Conservation (phyloP, 305 asterid species). For the Fraxinus nigra region DNA sequence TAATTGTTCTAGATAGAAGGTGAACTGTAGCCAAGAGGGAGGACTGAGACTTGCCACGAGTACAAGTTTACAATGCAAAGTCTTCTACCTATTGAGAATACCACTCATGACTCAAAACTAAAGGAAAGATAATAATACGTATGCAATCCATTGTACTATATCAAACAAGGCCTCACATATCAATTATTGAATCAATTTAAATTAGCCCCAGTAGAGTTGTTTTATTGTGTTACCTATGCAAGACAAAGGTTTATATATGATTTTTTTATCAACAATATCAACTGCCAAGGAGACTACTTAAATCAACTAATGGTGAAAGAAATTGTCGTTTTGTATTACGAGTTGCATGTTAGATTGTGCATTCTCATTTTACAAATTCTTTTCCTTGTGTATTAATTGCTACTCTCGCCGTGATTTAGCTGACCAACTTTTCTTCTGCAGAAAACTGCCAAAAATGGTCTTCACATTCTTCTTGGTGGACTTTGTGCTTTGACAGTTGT, state of each 20-base stretch:
- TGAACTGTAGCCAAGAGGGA: neutral
- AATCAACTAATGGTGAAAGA: neutral
- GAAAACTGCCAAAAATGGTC: slow-evolving; percentile 83
- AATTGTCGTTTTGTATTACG: slow-evolving; percentile 1
- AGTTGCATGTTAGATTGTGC: neutral
- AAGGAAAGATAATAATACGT: neutral
- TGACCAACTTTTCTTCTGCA: slow-evolving; percentile 37
- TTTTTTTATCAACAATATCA: neutral
- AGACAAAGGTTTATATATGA: neutral
- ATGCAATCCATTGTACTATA: neutral
- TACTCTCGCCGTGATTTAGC: slow-evolving; percentile 1
- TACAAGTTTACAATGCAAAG: neutral
- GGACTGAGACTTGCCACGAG: neutral
- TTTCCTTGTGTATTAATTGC: slow-evolving; percentile 2
- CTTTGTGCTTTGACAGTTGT: slow-evolving; percentile 85
- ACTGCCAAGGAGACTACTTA: neutral
- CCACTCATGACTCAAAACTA: neutral
- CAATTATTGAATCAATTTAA: neutral
- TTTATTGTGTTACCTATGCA: neutral
- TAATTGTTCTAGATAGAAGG: neutral
- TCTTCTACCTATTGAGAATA: neutral
- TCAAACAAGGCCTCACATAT: neutral
- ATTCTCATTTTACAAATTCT: neutral
- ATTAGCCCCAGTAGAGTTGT: neutral
- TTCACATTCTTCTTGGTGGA: slow-evolving; percentile 93